These are phyloP conservation scores for Phytomonas sp. DNA, from an alignment of 208 protist species.

Conservation along the genomic window DNA sequence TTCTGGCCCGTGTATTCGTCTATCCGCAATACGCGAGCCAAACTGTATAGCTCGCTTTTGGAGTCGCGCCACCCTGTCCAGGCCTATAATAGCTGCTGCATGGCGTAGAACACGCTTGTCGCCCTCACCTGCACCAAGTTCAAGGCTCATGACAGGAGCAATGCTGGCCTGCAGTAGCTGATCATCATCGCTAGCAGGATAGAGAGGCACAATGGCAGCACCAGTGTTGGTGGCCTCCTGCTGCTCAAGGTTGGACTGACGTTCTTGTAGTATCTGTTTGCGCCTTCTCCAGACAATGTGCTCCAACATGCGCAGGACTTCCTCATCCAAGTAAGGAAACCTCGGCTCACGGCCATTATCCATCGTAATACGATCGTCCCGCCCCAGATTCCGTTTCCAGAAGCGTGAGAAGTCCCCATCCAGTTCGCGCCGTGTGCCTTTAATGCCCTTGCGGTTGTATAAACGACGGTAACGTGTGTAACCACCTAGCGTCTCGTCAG, in stretches of 20 bases:
- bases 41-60: constrained; percentile 97
- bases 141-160: constrained; percentile 56
- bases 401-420: constrained; percentile 86
- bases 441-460: constrained; percentile 54
- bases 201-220: background rate
- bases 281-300: constrained; percentile 37
- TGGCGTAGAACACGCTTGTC: constrained; percentile 90
- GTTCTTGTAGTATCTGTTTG: constrained; percentile 4
- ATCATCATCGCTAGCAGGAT: background rate
- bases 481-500: constrained; percentile 94
- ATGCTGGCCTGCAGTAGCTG: constrained; percentile 33
- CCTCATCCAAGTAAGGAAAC: constrained; percentile 93
- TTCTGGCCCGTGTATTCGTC: constrained; percentile 29
- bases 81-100: constrained; percentile 74
- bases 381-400: constrained; percentile 92
- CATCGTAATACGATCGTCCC: constrained; percentile 91
- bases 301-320: constrained; percentile 66
- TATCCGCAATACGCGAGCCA: constrained; percentile 91
- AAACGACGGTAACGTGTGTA: constrained; percentile 91
- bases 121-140: constrained; percentile 65
- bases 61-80: constrained; percentile 58
- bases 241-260: background rate
- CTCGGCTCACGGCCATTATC: constrained; percentile 90
- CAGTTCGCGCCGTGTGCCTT: constrained; percentile 72
- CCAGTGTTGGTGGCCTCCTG: background rate